A percentile compares a stretch with the other conserved stretches of the same genome.
Conservation (phyloP, 306 rosid species). For the Hylodesmum podocarpum region DNA sequence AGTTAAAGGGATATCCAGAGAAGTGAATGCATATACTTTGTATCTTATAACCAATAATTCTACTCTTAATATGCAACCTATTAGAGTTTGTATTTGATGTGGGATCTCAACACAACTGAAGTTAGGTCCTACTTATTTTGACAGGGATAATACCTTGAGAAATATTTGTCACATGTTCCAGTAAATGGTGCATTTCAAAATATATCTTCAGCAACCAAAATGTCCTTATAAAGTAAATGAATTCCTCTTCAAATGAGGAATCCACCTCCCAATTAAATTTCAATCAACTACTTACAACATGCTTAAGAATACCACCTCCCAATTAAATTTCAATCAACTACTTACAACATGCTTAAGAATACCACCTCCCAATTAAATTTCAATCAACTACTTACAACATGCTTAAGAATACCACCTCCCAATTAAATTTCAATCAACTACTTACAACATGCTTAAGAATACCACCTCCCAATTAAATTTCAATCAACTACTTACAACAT, state of each 20-base stretch:
- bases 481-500: background rate
- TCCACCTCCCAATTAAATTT: background rate
- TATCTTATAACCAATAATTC: background rate
- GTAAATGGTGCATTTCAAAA: constrained; percentile 13
- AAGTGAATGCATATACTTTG: background rate
- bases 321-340: background rate
- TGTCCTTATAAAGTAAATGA: background rate
- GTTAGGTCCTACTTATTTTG: background rate
- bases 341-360: background rate
- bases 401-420: background rate
- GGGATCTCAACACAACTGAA: too few relatives aligned
- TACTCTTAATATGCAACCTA: constrained; percentile 6
- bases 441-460: background rate
- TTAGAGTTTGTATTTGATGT: too few relatives aligned
- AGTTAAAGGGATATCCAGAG: background rate
- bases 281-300: background rate
- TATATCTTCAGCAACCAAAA: constrained; percentile 10
- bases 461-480: background rate
- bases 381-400: background rate
- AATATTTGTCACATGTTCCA: background rate
- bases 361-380: background rate
- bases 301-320: background rate
- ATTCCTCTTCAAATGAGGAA: background rate
- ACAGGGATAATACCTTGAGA: background rate
- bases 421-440: background rate